These are phyloP conservation scores for Pinus taeda DNA, from an alignment of 75 land plant species.

Conservation along the genomic window DNA sequence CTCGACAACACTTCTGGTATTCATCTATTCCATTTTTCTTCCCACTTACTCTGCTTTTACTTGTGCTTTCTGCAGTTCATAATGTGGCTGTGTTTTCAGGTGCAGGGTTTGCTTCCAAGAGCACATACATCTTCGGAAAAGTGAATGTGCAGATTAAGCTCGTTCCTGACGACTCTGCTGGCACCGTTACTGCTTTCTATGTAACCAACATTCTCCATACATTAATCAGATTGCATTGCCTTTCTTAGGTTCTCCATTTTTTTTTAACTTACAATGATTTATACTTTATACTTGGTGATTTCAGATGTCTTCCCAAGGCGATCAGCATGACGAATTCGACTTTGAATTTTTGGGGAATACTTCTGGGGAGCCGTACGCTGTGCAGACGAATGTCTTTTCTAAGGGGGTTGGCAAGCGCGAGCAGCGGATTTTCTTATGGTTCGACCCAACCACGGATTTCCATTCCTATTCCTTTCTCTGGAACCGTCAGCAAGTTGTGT, in stretches of 20 bases:
- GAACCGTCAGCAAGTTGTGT: slow-evolving; percentile 33
- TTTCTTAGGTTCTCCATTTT: not conserved
- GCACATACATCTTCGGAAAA: slow-evolving; percentile 34
- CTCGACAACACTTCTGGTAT: slow-evolving; percentile 26
- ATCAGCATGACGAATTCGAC: slow-evolving; percentile 36
- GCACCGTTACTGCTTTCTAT: slow-evolving; percentile 48
- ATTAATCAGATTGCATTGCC: no score
- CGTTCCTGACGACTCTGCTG: slow-evolving; percentile 46
- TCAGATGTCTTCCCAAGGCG: slow-evolving; percentile 43
- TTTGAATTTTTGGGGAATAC: slow-evolving; percentile 48
- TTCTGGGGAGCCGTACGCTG: slow-evolving; percentile 44
- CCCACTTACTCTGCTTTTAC: no score
- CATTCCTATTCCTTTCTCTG: slow-evolving; percentile 38
- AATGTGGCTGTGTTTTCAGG: slow-evolving; percentile 11
- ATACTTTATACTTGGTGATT: not conserved
- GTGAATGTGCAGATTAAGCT: slow-evolving; percentile 41
- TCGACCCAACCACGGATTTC: slow-evolving; percentile 37
- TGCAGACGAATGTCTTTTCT: slow-evolving; percentile 36
- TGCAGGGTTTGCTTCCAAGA: slow-evolving; percentile 38
- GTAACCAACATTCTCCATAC: slow-evolving; percentile 1
- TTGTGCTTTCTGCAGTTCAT: not conserved
- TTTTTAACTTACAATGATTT: not conserved
- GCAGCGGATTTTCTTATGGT: slow-evolving; percentile 37
- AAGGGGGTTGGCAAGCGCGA: slow-evolving; percentile 42
- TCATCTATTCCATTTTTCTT: no score